Conservation (phyloP, 257 asterid species). For the Primulina huaijiensis region DNA sequence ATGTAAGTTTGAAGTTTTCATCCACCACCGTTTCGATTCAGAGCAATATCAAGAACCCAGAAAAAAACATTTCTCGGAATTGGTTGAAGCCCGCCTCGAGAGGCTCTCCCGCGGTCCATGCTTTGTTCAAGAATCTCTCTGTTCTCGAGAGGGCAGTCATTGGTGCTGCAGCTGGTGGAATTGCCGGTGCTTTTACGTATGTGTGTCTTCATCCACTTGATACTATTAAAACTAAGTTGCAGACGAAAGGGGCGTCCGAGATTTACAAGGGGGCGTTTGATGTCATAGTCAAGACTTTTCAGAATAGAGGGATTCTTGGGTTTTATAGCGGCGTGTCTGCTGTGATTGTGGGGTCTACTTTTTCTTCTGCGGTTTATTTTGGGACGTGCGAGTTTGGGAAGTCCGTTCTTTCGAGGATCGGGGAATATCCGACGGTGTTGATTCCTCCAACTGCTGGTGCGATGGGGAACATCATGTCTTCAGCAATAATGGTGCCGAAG, state of each 20-base stretch:
- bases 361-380: conserved; percentile 93
- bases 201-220: conserved; percentile 93
- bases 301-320: conserved; percentile 68
- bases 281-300: conserved; percentile 76
- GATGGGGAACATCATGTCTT: conserved; percentile 90
- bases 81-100: conserved; percentile 63
- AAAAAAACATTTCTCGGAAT: conserved; percentile 31
- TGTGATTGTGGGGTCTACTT: conserved; percentile 88
- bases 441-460: conserved; percentile 99
- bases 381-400: conserved; percentile 98
- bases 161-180: conserved; percentile 87
- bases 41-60: conserved; percentile 29
- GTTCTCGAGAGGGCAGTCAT: conserved; percentile 71
- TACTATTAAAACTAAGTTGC: conserved; percentile 91
- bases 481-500: conserved; percentile 96
- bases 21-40: conserved; percentile 60
- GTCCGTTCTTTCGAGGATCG: conserved; percentile 63
- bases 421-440: conserved; percentile 54
- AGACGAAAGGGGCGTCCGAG: conserved; percentile 91
- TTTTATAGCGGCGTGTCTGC: conserved; percentile 93
- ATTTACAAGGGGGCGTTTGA: conserved; percentile 77
- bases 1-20: conserved; percentile 37
- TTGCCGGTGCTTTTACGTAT: conserved; percentile 95
- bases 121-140: conserved; percentile 72
- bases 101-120: conserved; percentile 56